A percentile compares a stretch with the other conserved stretches of the same genome.
Evolutionary conservation across 1,284 basidiomycete species (phyloP).

Genomic region (Caloboletus firmus): DNA sequence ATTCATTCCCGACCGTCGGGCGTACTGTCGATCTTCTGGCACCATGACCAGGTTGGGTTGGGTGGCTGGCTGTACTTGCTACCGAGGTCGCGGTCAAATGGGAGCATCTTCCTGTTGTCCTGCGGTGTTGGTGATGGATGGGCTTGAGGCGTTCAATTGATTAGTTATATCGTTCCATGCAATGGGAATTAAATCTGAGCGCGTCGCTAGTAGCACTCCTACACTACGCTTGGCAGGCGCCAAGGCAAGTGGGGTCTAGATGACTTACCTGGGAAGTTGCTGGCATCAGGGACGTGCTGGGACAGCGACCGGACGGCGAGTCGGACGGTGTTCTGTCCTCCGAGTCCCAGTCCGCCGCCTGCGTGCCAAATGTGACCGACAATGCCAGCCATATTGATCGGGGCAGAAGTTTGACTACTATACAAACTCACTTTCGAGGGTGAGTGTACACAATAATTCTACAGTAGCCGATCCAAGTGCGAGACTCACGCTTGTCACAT

Average conservation of each 20-base stretch:
- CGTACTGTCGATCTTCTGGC: slow-evolving; percentile 50
- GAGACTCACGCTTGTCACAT: too few relatives aligned
- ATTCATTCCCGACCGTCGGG: slow-evolving; percentile 49
- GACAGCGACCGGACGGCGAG: slow-evolving; percentile 46
- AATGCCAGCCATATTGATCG: background rate
- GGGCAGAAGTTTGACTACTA: background rate
- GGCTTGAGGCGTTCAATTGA: background rate
- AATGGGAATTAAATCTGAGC: background rate
- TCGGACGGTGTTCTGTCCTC: background rate
- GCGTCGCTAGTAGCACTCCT: background rate
- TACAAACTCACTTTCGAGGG: background rate
- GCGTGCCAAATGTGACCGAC: background rate
- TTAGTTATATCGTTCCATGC: background rate
- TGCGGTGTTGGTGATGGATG: background rate
- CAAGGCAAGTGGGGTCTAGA: too few relatives aligned
- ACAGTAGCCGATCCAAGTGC: too few relatives aligned
- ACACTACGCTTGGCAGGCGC: background rate
- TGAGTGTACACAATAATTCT: too few relatives aligned
- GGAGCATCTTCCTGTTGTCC: background rate
- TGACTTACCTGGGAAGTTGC: slow-evolving; percentile 6
- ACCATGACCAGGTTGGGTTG: slow-evolving; percentile 57
- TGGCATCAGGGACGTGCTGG: background rate
- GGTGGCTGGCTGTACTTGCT: slow-evolving; percentile 47
- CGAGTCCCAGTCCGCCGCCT: background rate
- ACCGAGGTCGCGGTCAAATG: slow-evolving; percentile 32